Conservation (phyloP, 2,329 filamentous ascomycete genomes). For the Aspergillus eucalypticola region DNA sequence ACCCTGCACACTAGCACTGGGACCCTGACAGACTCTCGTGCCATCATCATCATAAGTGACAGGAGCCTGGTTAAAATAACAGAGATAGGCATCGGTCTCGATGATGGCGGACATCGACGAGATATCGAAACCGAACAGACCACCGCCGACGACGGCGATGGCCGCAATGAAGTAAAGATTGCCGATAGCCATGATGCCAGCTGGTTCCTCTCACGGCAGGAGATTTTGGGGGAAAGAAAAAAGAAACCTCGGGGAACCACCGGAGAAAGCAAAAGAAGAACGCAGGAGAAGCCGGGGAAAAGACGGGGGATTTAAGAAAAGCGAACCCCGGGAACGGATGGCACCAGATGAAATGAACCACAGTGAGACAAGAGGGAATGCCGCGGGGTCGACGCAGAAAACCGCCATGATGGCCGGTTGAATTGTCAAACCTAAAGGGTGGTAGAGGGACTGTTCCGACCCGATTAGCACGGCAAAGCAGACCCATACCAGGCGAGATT, state of each 20-base stretch:
- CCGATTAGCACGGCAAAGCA: not conserved
- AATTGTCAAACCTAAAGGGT: conserved; percentile 3
- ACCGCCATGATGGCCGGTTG: conserved; percentile 1
- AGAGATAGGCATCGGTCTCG: conserved; percentile 67
- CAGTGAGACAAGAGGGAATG: not conserved
- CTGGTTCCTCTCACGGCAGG: not conserved
- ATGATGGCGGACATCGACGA: conserved; percentile 71
- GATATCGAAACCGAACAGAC: conserved; percentile 77
- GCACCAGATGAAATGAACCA: not conserved
- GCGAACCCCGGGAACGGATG: not conserved
- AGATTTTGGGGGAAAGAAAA: not conserved
- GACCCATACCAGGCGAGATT: conserved; percentile 1
- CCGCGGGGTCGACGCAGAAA: not conserved
- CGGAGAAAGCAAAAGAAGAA: not conserved
- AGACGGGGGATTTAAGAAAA: conserved; percentile 7
- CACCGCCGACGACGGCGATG: conserved; percentile 64
- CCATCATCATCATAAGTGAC: conserved; percentile 33
- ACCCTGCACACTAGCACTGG: conserved; percentile 59
- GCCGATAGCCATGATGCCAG: conserved; percentile 45
- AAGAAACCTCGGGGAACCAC: not conserved
- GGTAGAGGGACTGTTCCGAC: not conserved
- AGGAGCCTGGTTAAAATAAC: conserved; percentile 65
- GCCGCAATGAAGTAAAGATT: conserved; percentile 62
- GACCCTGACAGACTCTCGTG: conserved; percentile 41
- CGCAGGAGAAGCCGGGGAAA: conserved; percentile 9